phyloP scores from a whole-genome alignment of 345 rosid species.

The Garcia nutans region DNA sequence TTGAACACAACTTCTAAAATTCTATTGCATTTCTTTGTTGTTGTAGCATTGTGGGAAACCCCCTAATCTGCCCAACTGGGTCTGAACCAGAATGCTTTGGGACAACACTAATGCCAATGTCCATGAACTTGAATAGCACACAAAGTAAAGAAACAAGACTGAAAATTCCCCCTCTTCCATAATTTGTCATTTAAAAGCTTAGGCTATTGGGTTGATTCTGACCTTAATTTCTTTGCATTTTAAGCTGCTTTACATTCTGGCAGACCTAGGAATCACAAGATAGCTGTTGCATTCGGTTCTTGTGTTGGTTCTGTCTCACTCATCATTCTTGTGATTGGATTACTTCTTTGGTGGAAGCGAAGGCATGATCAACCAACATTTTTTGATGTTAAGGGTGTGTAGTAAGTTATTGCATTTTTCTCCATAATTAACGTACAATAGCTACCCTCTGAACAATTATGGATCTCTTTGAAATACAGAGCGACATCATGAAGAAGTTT shows the following conservation, averaged over 20 bases:
- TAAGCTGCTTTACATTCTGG: conserved; percentile 42
- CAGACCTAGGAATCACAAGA: conserved; percentile 55
- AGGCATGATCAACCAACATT: conserved; percentile 59
- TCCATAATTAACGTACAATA: neutral
- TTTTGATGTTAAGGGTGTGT: conserved; percentile 80
- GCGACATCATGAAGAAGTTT: conserved; percentile 66
- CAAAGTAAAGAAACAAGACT: conserved; percentile 43
- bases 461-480: conserved; percentile 37
- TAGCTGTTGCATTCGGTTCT: conserved; percentile 71
- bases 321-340: conserved; percentile 63
- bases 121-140: conserved; percentile 85
- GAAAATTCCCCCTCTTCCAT: neutral
- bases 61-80: conserved; percentile 81
- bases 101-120: conserved; percentile 81
- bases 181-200: neutral
- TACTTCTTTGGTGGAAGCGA: conserved; percentile 82
- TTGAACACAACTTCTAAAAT: neutral
- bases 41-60: conserved; percentile 87
- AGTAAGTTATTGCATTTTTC: neutral
- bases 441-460: neutral
- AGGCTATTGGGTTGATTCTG: conserved; percentile 13
- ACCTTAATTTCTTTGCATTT: conserved; percentile 17
- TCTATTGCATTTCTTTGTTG: conserved; percentile 8
- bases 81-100: conserved; percentile 89
- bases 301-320: conserved; percentile 64